Evolutionary conservation across 192 early-diverging fungal species (phyloP).

Genomic region (Diversispora epigaea): DNA sequence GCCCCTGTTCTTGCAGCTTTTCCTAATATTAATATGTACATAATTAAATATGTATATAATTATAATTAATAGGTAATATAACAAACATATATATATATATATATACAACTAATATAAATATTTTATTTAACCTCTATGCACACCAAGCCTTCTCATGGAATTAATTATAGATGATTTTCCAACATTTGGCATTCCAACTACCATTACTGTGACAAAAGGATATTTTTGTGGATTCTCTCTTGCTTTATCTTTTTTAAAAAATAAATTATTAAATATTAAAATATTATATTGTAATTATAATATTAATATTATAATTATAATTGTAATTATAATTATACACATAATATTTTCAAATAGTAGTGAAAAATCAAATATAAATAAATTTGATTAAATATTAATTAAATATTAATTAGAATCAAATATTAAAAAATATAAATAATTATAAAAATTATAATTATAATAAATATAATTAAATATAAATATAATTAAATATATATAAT

Average conservation of each 20-base stretch:
- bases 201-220: constrained; percentile 61
- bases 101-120: background rate
- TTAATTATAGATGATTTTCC: constrained; percentile 95
- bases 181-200: constrained; percentile 96
- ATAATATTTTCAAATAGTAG: no score
- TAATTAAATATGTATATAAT: no score
- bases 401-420: no score
- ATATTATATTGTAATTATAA: no score
- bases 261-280: no score
- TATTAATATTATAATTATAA: no score
- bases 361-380: no score
- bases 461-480: background rate
- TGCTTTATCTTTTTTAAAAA: constrained; percentile 36
- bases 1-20: constrained; percentile 86
- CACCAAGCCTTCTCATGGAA: constrained; percentile 73
- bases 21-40: constrained; percentile 33
- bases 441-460: background rate
- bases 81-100: no score
- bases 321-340: no score
- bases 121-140: constrained; percentile 52
- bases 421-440: background rate
- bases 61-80: no score
- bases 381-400: no score
- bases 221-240: constrained; percentile 28
- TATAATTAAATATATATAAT: background rate